Conservation (phyloP, 768 basidiomycete species). For the Mycena pura region DNA sequence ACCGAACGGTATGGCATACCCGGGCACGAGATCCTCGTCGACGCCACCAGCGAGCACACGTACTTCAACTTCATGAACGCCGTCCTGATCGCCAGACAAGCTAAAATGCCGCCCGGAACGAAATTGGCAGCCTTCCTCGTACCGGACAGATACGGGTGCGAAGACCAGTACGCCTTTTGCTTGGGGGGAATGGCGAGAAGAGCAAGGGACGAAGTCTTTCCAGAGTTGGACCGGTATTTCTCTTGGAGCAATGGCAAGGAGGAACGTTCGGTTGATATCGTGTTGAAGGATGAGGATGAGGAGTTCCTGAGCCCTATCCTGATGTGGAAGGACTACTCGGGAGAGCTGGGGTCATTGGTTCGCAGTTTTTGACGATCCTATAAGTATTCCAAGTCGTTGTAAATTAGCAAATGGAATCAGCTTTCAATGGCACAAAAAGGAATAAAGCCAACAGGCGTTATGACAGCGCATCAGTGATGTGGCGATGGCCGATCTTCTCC, state of each 20-base stretch:
- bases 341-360: not conserved
- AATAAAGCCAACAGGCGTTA: too few species aligned
- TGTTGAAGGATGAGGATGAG: not conserved
- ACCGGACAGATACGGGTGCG: not conserved
- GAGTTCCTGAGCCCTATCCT: not conserved
- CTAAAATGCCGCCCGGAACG: not conserved
- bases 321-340: not conserved
- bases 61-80: slow-evolving; percentile 8
- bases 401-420: too few species aligned
- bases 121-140: not conserved
- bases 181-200: not conserved
- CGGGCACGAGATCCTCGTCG: not conserved
- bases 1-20: not conserved
- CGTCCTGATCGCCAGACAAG: not conserved
- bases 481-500: too few species aligned
- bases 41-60: slow-evolving; percentile 7
- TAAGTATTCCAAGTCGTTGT: too few species aligned
- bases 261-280: not conserved
- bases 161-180: not conserved
- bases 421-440: too few species aligned
- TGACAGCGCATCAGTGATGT: too few species aligned
- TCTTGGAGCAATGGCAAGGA: not conserved
- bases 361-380: too few species aligned
- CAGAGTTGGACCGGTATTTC: not conserved
- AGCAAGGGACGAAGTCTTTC: not conserved